Evolutionary conservation across 257 asterid genomes (phyloP), one percentile per base, ranked within the genome.

Genomic region (Nicotiana paniculata): DNA sequence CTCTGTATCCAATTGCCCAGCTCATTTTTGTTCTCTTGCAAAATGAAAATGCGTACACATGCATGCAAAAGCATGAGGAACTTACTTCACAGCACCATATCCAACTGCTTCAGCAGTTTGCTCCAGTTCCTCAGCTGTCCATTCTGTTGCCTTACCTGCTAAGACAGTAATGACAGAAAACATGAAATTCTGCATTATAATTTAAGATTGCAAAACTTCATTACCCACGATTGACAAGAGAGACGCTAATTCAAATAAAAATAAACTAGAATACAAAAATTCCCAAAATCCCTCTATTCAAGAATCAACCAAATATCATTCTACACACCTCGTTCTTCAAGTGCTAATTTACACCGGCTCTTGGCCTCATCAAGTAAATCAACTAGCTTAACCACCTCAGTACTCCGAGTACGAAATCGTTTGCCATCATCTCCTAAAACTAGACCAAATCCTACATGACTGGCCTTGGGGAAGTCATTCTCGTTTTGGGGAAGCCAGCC

Each of bases 311-410:
- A 65, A 80, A 81, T 15, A 54, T 77, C 82, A 33, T 70, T 57
- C 35, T 33, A 0, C 81, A 21, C 62, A 93, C 99, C 99, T 90
- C 99, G 91, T 86, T 93, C 94, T 70, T 88, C 82, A 81, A 96
- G 88, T 84, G 90, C 92, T 24, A 85, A 72, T 89, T 90, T 93
- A 89, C 98, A 94, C 87, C 86, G 91, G 76, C 46, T 93, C 88
- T 93, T 96, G 83, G 98, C 99, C 88, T 96, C 98, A 86, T 92
- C 97, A 13, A 94, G 97, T 75, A 96, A 87, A 90, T 94, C 98
- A 66, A 93, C 92, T 79, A 94, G 87, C 82, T 95, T 95, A 68
- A 94, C 97, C 61, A 97, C 97, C 87, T 96, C 99, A 64, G 95
- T 89, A 89, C 95, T 89, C 74, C 99, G 95, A 69, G 98, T 96